Percentiles rank a stretch among this genome's conserved stretches.
phyloP scores from a whole-genome alignment of 2,329 filamentous ascomycete genomes.

The Penicillium frequentans region DNA sequence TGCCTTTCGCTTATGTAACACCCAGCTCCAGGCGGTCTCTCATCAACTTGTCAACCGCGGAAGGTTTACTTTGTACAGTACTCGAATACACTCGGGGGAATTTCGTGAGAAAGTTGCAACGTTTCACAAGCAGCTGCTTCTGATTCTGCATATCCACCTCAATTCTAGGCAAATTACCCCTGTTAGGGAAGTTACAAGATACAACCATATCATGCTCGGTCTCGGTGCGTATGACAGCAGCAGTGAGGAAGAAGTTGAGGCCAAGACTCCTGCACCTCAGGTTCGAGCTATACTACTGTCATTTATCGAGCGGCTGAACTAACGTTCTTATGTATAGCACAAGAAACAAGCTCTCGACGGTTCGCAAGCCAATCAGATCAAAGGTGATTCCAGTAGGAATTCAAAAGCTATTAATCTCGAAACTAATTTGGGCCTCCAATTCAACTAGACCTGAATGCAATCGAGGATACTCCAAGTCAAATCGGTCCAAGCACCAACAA shows the following conservation, averaged over 20 bases:
- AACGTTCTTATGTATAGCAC: neutral
- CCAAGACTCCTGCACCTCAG: slow-evolving; percentile 18
- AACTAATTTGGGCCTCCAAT: neutral
- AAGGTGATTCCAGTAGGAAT: slow-evolving; percentile 6
- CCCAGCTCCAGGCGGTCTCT: slow-evolving; percentile 8
- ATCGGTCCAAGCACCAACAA: neutral
- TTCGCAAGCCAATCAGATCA: slow-evolving; percentile 1
- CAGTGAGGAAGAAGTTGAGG: slow-evolving; percentile 43
- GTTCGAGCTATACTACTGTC: slow-evolving; percentile 15
- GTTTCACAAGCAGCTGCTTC: neutral
- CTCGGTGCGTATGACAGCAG: slow-evolving; percentile 47
- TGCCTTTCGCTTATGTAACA: slow-evolving; percentile 41
- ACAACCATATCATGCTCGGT: slow-evolving; percentile 35
- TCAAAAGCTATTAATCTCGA: neutral
- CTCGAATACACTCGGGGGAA: neutral
- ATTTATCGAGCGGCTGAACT: neutral
- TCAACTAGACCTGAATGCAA: neutral
- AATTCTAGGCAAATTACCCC: neutral
- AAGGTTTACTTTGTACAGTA: neutral
- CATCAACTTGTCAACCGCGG: neutral
- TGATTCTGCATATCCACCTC: neutral
- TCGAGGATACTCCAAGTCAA: neutral
- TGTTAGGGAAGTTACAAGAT: neutral
- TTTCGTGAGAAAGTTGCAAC: neutral
- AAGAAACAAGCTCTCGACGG: neutral